phyloP scores from a whole-genome alignment of 1,139 yeast species.

The Nadsonia commutata region DNA sequence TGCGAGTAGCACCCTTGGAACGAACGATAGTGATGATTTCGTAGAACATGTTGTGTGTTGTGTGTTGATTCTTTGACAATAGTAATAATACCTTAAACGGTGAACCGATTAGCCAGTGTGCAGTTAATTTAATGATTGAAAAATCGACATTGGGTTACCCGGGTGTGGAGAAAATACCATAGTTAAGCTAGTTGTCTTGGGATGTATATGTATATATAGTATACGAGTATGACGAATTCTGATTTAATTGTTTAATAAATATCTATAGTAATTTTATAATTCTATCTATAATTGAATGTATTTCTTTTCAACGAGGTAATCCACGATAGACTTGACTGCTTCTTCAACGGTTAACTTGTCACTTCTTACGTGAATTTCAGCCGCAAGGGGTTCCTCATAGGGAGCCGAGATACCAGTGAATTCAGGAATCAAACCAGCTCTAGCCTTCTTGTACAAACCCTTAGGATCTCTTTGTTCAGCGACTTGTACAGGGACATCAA shows the following conservation, averaged over 20 bases:
- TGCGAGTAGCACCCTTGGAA: conserved; percentile 17
- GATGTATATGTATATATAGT: no score
- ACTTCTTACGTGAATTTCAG: conserved; percentile 74
- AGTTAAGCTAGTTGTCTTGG: no score
- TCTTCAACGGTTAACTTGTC: conserved; percentile 63
- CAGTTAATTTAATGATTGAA: no score
- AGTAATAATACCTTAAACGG: no score
- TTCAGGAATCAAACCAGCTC: conserved; percentile 86
- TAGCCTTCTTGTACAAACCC: conserved; percentile 90
- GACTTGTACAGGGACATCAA: conserved; percentile 83
- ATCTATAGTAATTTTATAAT: no score
- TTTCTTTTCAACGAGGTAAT: conserved; percentile 46
- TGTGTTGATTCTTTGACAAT: no score
- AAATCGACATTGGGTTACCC: no score
- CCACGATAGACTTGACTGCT: conserved; percentile 57
- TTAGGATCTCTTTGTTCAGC: conserved; percentile 96
- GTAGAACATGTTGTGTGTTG: conserved; percentile 47
- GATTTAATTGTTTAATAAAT: no score
- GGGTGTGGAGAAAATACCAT: no score
- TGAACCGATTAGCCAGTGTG: no score
- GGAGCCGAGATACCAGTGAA: conserved; percentile 95
- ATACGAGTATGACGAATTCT: no score
- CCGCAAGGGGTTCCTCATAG: conserved; percentile 75
- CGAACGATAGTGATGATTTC: conserved; percentile 86
- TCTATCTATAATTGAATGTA: no score